Evolutionary conservation across 768 basidiomycete genomes (phyloP).

Genomic region (Amanita phalloides): DNA sequence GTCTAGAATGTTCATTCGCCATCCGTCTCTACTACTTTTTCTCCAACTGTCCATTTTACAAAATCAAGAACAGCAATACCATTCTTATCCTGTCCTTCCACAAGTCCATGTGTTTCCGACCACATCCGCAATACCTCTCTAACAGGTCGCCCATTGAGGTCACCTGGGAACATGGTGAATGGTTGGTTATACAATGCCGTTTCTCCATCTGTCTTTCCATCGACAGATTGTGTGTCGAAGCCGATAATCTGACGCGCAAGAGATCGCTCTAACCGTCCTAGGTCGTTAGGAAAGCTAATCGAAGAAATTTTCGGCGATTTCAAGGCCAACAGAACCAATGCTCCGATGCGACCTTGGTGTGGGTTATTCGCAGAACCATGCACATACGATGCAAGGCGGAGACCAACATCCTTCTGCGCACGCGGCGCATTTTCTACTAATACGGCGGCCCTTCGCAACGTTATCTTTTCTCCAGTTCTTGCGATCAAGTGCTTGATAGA

Average conservation of each 20-base stretch:
- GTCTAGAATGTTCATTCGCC: not conserved
- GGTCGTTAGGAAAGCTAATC: slow-evolving; percentile 40
- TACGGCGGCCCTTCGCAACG: slow-evolving; percentile 47
- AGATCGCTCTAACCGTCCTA: slow-evolving; percentile 57
- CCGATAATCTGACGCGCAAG: slow-evolving; percentile 82
- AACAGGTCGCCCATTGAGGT: slow-evolving; percentile 30
- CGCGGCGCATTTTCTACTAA: slow-evolving; percentile 30
- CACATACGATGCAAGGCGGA: slow-evolving; percentile 45
- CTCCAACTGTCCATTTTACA: slow-evolving; percentile 57
- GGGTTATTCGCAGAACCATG: slow-evolving; percentile 45
- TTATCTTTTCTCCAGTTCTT: slow-evolving; percentile 74
- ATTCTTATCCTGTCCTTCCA: slow-evolving; percentile 19
- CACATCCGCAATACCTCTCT: slow-evolving; percentile 39
- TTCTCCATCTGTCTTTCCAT: slow-evolving; percentile 23
- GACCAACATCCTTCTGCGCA: slow-evolving; percentile 23
- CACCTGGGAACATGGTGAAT: slow-evolving; percentile 65
- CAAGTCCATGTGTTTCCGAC: slow-evolving; percentile 38
- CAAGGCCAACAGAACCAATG: slow-evolving; percentile 45
- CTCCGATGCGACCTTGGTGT: slow-evolving; percentile 47
- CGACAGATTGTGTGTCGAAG: slow-evolving; percentile 55
- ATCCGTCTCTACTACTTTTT: slow-evolving; percentile 12
- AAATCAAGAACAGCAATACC: slow-evolving; percentile 44
- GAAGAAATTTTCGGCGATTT: slow-evolving; percentile 34
- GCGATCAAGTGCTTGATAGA: slow-evolving; percentile 63
- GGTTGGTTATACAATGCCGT: slow-evolving; percentile 61